These are phyloP conservation scores for Elsinoe fawcettii DNA, from an alignment of 2,329 filamentous ascomycete genomes.

Conservation along the genomic window DNA sequence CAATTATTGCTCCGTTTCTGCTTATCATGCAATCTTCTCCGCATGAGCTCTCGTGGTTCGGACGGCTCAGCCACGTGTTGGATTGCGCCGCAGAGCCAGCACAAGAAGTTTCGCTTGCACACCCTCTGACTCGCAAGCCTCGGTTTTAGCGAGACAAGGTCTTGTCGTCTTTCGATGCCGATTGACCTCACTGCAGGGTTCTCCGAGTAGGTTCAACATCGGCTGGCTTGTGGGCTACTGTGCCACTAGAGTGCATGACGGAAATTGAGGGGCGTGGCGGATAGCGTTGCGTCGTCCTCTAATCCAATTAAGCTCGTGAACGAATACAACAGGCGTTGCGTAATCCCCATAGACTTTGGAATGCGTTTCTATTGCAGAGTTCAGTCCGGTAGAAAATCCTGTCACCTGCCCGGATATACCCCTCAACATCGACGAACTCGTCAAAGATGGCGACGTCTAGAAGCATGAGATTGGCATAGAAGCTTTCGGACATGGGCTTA, in stretches of 20 bases:
- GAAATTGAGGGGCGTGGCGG: slow-evolving; percentile 3
- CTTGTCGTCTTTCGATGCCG: neutral
- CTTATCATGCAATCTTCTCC: slow-evolving; percentile 7
- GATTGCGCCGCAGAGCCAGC: neutral
- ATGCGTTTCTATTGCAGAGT: neutral
- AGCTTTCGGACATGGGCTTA: neutral
- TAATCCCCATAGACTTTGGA: neutral
- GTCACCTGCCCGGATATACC: neutral
- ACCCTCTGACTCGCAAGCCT: slow-evolving; percentile 4
- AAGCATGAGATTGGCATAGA: neutral
- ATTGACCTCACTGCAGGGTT: neutral
- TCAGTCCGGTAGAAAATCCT: slow-evolving; percentile 7
- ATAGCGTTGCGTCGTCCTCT: slow-evolving; percentile 3
- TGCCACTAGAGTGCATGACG: slow-evolving; percentile 2
- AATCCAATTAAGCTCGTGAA: neutral
- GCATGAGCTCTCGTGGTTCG: neutral
- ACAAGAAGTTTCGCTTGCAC: neutral
- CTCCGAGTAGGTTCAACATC: slow-evolving; percentile 7
- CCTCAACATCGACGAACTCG: neutral
- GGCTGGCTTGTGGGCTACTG: neutral
- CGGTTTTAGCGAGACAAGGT: slow-evolving; percentile 10
- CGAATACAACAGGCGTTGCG: neutral
- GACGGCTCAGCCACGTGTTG: slow-evolving; percentile 7
- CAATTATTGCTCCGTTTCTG: slow-evolving; percentile 6
- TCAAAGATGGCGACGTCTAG: neutral